Evolutionary conservation across 2,329 filamentous ascomycete species (phyloP).

Genomic region (Trichoderma harzianum): DNA sequence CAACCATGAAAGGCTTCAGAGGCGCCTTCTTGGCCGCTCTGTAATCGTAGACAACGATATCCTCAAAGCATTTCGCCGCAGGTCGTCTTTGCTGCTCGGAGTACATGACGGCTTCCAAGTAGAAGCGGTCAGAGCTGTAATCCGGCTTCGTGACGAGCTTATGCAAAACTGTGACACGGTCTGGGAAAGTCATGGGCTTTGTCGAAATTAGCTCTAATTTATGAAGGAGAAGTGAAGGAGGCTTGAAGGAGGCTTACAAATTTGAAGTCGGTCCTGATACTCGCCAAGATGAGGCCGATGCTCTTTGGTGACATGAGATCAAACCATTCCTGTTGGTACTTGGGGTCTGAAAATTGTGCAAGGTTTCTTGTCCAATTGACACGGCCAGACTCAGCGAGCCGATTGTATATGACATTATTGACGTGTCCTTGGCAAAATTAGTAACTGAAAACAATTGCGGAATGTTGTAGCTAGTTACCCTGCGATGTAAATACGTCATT

Average conservation of each 20-base stretch:
- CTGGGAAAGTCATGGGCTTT: constrained; percentile 79
- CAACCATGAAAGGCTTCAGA: constrained; percentile 41
- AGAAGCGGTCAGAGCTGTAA: constrained; percentile 45
- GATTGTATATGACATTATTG: constrained; percentile 81
- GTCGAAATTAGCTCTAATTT: not conserved
- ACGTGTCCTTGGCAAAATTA: constrained; percentile 55
- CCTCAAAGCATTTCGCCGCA: constrained; percentile 70
- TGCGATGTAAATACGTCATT: not conserved
- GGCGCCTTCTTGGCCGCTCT: constrained; percentile 34
- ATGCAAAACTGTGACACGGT: constrained; percentile 79
- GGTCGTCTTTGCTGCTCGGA: constrained; percentile 71
- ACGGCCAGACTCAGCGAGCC: constrained; percentile 77
- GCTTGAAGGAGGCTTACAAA: constrained; percentile 58
- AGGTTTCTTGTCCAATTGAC: constrained; percentile 76
- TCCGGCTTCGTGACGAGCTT: constrained; percentile 59
- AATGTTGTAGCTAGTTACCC: not conserved
- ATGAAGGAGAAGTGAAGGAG: rapidly evolving
- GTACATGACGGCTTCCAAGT: constrained; percentile 61
- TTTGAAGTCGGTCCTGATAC: constrained; percentile 81
- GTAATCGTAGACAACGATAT: constrained; percentile 33
- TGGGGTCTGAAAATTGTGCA: constrained; percentile 55
- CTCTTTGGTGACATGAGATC: constrained; percentile 64
- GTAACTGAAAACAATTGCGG: not conserved
- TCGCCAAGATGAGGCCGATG: constrained; percentile 73
- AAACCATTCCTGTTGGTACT: constrained; percentile 61